Evolutionary conservation across 2,329 filamentous ascomycete genomes (phyloP), one percentile per base, ranked within the genome.

Genomic region (Davidsoniella virescens): DNA sequence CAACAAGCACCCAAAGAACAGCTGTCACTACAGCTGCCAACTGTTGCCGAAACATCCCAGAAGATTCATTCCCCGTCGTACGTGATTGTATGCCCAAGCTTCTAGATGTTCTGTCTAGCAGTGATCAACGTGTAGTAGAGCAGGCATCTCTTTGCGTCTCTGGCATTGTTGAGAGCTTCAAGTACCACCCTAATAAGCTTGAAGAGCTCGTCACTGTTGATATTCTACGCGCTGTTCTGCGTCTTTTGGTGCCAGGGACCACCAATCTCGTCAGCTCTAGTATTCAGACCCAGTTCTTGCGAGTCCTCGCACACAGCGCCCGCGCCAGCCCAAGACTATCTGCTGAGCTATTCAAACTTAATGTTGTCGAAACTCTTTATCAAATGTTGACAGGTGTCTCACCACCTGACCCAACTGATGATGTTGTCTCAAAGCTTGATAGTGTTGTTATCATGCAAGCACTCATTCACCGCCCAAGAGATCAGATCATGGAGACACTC

Each of bases 381-480:
- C 92, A 98, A 64, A 96, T 98, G 40, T 68, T 98, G 46, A 96
- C 92, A 0, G 92, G 92, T 17, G 87, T 98, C 2, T 96, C 92
- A 0, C 88, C 92, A 1, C 92, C 92, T 0, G 76, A 72, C 55
- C 84, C 82, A 33, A 80, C 75, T 1, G 80, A 87, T 36, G 81
- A 90, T 62, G 76, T 87, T 52, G 83, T 80, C 26, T 82, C 78
- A 37, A 94, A 93, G 65, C 82, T 96, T 56, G 90, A 96, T 64
- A 94, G 87, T 60, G 90, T 96, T 50, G 78, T 98, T 43, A 92
- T 98, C 59, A 98, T 98, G 93, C 92, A 98, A 67, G 87, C 93
- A 37, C 72, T 98, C 55, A 94, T 98, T 48, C 92, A 96, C 61
- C 81, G 90, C 39, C 92, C 92, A 5, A 81, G 88, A 51, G 93